Evolutionary conservation across 148 eudicot species (phyloP), one percentile per base, ranked within the genome.

Genomic region (Fagopyrum homotropicum): DNA sequence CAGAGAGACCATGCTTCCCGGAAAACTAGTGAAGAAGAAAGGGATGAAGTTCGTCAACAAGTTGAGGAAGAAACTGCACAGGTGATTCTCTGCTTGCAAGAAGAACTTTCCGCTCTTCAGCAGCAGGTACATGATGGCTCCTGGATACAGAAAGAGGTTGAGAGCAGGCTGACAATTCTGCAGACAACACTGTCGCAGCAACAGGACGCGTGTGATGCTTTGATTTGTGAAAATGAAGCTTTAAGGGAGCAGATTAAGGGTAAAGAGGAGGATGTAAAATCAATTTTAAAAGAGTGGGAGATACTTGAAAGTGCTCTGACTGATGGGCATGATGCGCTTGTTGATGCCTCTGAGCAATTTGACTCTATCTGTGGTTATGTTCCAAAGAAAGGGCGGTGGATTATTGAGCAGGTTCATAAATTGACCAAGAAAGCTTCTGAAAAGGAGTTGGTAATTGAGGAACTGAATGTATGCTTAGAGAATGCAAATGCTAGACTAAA

Each of bases 41-140:
- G 88, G 91, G 98, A 95, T 66, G 91, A 86, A 85, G 78, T 85
- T 46, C 90, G 97, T 19, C 80, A 80, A 76, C 99, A 95, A 81
- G 99, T 85, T 68, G 99, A 95, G 82, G 98, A 89, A 55, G 98
- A 92, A 86, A 95, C 99, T 75, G 99, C 98, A 70, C 91, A 90
- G 77, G 99, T 92, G 75, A 95, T 95, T 69, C 89, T 95, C 70
- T 89, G 89, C 88, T 78, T 95, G 89, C 98, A 95, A 81, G 99
- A 90, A 80, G 97, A 95, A 80, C 91, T 95, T 61, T 79, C 85
- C 60, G 77, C 75, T 79, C 90, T 95, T 82, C 98, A 95, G 79
- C 89, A 88, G 74, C 88, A 87, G 70, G 87, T 89, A 68, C 82
- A 88, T 29, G 91, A 86, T 19, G 81, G 92, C 76, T 86, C 75